Conservation (phyloP, 495 filamentous ascomycete species). For the Cercophora samala region DNA sequence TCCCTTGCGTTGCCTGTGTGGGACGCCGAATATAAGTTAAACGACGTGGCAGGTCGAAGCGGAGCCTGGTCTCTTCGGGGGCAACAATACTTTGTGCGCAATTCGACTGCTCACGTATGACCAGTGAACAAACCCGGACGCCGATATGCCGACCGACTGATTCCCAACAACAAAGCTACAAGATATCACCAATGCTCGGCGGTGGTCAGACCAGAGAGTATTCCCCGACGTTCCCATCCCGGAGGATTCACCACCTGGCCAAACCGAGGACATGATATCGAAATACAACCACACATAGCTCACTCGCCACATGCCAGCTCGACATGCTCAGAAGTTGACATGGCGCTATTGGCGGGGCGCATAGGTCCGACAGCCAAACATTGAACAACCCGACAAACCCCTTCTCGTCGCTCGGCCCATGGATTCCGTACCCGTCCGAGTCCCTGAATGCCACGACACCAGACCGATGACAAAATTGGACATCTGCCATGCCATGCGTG, state of each 20-base stretch:
- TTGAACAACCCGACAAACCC: neutral
- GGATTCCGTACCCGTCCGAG: neutral
- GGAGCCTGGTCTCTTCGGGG: constrained; percentile 5
- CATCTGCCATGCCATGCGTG: neutral
- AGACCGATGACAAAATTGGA: neutral
- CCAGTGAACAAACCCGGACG: neutral
- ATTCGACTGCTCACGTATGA: neutral
- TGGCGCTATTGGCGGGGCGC: neutral
- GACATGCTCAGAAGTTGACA: neutral
- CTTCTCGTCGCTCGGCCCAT: neutral
- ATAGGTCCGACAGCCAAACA: neutral
- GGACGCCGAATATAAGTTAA: constrained; percentile 1
- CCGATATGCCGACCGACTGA: neutral
- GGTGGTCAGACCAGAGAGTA: neutral
- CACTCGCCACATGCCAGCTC: neutral
- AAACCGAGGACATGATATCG: neutral
- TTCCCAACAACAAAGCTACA: neutral
- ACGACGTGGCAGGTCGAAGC: constrained; percentile 14
- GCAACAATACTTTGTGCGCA: neutral
- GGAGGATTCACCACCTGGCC: neutral
- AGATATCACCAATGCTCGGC: neutral
- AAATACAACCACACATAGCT: neutral
- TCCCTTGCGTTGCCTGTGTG: neutral
- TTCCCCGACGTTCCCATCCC: neutral
- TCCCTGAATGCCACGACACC: neutral